Evolutionary conservation across 2,329 filamentous ascomycete genomes (phyloP).

Genomic region (Madurella fahalii): DNA sequence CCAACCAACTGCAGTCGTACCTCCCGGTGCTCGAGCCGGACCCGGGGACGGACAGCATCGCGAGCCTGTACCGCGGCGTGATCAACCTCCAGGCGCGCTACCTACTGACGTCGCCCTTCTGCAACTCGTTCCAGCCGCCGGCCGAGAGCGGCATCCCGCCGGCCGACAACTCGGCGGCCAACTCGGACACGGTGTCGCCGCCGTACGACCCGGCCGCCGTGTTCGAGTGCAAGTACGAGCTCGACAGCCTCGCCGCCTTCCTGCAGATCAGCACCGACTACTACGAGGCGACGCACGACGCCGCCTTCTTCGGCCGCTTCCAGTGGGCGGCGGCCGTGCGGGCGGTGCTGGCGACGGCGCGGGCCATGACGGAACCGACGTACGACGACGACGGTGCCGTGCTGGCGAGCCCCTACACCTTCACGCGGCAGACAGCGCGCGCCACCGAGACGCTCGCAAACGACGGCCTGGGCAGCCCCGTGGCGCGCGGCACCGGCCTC

Average conservation of each 20-base stretch:
- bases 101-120: constrained; percentile 69
- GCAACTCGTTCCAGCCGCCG: constrained; percentile 92
- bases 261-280: constrained; percentile 79
- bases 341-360: constrained; percentile 63
- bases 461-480: constrained; percentile 72
- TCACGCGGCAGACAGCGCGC: constrained; percentile 66
- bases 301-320: constrained; percentile 65
- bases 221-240: constrained; percentile 95
- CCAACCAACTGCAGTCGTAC: constrained; percentile 73
- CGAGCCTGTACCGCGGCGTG: constrained; percentile 66
- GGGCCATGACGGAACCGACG: constrained; percentile 68
- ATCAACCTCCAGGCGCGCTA: constrained; percentile 76
- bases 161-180: constrained; percentile 52
- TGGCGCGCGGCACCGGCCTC: constrained; percentile 73
- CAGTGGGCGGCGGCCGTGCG: constrained; percentile 71
- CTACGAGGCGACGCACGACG: constrained; percentile 67
- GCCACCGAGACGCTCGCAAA: constrained; percentile 81
- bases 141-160: constrained; percentile 64
- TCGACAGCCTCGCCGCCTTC: constrained; percentile 86
- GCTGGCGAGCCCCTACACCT: constrained; percentile 64
- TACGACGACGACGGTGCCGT: constrained; percentile 60
- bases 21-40: constrained; percentile 53
- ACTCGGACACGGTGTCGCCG: constrained; percentile 60
- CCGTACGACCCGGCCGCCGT: constrained; percentile 65
- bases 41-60: constrained; percentile 50